These are phyloP conservation scores for Tylopilus vinaceipallidus DNA, from an alignment of 768 basidiomycete genomes.

Conservation along the genomic window DNA sequence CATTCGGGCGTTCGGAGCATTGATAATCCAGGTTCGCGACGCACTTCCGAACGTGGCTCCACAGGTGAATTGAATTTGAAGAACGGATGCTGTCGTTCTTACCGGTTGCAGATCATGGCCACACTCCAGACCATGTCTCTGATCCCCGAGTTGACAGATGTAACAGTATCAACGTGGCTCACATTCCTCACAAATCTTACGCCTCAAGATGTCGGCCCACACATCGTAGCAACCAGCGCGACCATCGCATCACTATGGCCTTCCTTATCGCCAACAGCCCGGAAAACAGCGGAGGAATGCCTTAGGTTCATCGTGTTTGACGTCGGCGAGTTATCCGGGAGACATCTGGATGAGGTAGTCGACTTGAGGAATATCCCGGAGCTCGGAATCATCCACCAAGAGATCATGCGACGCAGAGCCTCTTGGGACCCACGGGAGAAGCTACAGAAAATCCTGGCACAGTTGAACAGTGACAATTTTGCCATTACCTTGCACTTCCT, in stretches of 20 bases:
- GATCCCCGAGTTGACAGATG: slow-evolving; percentile 71
- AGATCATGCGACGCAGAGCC: slow-evolving; percentile 45
- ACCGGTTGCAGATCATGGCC: slow-evolving; percentile 77
- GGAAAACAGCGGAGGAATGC: slow-evolving; percentile 52
- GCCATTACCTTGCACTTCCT: slow-evolving; percentile 74
- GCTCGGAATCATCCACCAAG: slow-evolving; percentile 42
- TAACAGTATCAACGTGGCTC: slow-evolving; percentile 78
- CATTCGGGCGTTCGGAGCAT: slow-evolving; percentile 70
- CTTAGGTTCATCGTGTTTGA: slow-evolving; percentile 71
- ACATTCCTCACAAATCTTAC: slow-evolving; percentile 69
- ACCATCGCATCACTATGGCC: slow-evolving; percentile 80
- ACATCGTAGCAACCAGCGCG: slow-evolving; percentile 85
- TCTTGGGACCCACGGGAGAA: slow-evolving; percentile 51
- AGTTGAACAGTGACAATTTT: slow-evolving; percentile 74
- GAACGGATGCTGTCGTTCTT: slow-evolving; percentile 6
- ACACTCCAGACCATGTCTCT: slow-evolving; percentile 88
- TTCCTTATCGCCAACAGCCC: slow-evolving; percentile 51
- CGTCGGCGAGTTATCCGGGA: slow-evolving; percentile 50
- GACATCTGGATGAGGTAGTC: slow-evolving; percentile 73
- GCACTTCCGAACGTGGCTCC: slow-evolving; percentile 76
- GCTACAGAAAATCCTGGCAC: slow-evolving; percentile 68
- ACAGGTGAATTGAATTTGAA: slow-evolving; percentile 55
- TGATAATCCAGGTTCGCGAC: slow-evolving; percentile 70
- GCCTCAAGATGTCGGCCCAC: slow-evolving; percentile 71
- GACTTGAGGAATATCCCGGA: slow-evolving; percentile 74